phyloP scores from a whole-genome alignment of 805 yeast species.

The Ogataea allantospora region DNA sequence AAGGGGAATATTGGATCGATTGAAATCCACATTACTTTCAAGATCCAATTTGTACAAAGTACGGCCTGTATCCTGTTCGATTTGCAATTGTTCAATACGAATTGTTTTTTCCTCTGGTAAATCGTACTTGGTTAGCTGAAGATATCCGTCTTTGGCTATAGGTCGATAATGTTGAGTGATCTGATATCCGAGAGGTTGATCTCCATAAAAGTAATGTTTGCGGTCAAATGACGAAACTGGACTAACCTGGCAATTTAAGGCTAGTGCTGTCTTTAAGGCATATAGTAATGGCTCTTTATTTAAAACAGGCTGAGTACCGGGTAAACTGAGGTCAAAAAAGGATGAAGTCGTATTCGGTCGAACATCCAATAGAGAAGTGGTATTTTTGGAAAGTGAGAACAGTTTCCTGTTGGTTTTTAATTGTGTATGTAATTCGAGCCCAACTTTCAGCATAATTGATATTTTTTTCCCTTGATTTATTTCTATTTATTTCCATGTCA shows the following conservation, averaged over 20 bases:
- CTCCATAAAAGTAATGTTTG: constrained; percentile 94
- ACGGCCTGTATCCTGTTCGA: constrained; percentile 95
- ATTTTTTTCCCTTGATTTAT: background rate
- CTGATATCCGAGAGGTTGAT: constrained; percentile 95
- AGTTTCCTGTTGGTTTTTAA: constrained; percentile 70
- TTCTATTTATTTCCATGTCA: constrained; percentile 1
- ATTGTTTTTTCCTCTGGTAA: constrained; percentile 45
- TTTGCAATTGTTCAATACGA: constrained; percentile 74
- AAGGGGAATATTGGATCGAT: constrained; percentile 81
- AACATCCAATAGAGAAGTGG: constrained; percentile 40
- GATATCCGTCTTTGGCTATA: constrained; percentile 63
- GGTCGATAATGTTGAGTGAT: constrained; percentile 88
- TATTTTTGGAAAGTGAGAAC: constrained; percentile 60
- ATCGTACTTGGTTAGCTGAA: constrained; percentile 53
- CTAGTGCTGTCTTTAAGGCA: constrained; percentile 72
- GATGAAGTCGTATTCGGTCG: constrained; percentile 70
- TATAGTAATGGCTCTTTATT: constrained; percentile 70
- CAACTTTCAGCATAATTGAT: constrained; percentile 57
- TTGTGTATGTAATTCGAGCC: constrained; percentile 93
- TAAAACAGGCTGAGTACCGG: constrained; percentile 87
- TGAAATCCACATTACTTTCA: constrained; percentile 63
- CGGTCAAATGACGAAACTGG: constrained; percentile 73
- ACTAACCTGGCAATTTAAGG: constrained; percentile 61
- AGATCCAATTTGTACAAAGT: constrained; percentile 51
- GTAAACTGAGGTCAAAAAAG: constrained; percentile 80